These are phyloP conservation scores for Lupinus albus DNA, from an alignment of 306 rosid genomes.

Conservation along the genomic window DNA sequence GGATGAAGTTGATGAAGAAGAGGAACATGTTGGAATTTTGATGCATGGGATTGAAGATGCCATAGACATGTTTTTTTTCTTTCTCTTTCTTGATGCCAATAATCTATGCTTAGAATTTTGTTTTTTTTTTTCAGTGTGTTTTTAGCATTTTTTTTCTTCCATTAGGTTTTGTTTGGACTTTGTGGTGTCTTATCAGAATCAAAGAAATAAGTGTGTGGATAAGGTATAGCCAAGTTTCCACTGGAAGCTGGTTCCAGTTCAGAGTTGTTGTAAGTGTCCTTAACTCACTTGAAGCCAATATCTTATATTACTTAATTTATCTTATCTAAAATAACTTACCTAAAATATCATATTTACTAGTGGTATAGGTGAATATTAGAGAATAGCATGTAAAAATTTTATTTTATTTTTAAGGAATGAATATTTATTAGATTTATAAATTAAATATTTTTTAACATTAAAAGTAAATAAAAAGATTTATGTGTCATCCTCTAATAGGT, in stretches of 20 bases:
- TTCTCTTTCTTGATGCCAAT: conserved; percentile 28
- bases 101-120: background rate
- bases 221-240: conserved; percentile 64
- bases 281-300: conserved; percentile 30
- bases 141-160: conserved; percentile 43
- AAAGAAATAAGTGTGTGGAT: conserved; percentile 57
- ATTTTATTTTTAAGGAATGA: no score
- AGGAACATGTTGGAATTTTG: conserved; percentile 61
- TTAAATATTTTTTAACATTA: no score
- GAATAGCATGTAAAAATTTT: no score
- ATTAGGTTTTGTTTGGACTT: conserved; percentile 38
- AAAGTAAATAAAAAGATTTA: no score
- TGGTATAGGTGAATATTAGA: no score
- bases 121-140: conserved; percentile 13
- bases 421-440: no score
- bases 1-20: conserved; percentile 50
- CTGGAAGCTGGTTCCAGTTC: conserved; percentile 23
- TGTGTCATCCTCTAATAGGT: no score
- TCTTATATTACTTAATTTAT: no score
- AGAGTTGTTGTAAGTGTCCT: conserved; percentile 4
- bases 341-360: no score
- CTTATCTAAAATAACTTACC: no score
- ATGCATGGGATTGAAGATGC: conserved; percentile 64
- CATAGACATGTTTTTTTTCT: conserved; percentile 72
- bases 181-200: conserved; percentile 54